Evolutionary conservation across 2,329 filamentous ascomycete genomes (phyloP), one percentile per base, ranked within the genome.

Genomic region (Aspergillus proliferans): DNA sequence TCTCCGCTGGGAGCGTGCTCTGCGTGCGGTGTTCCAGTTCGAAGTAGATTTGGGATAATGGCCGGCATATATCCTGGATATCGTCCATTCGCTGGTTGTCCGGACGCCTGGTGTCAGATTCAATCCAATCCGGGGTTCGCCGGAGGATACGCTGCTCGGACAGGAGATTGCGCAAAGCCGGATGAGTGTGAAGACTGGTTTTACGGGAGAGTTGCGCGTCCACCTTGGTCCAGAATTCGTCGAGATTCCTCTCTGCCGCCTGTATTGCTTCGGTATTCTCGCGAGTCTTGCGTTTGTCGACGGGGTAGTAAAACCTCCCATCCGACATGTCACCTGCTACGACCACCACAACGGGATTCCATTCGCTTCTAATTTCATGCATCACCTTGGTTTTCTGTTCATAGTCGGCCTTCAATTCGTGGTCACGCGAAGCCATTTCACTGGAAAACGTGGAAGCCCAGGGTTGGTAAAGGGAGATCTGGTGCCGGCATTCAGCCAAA

Each of bases 111-210:
- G 18, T 10, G 6, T 56, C 38, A 0, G 69, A 67, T 46, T 76
- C 72, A 24, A 69, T 55, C 76, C 77, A 81, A 10, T 71, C 66
- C 1, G 71, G 64, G 0, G 77, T 82, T n/a, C 79, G 69, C 26
- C 72, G 71, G 6, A 81, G 55, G 1, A 52, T 56, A 3, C 72
- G 70, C 0, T 52, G 42, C 26, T 69, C 60, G 0, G 63, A 63
- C 3, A 75, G 54, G 14, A 74, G 49, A 1, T 52, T 49, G 7
- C 57, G 21, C 1, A 65, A 15, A 36, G 66, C 58, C n/a, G 63
- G 63, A 4, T 57, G 61, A 0, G 54, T 47, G 24, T 69, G 36
- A 3, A 55, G 56, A 4, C 61, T 58, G 15, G 33, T 51, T 39
- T 52, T 52, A 14, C 9, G 41, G 6, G 46, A 33, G 4, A 55